Percentiles rank a stretch among this genome's conserved stretches.
These are phyloP conservation scores for Rostrohypoxylon terebratum DNA, from an alignment of 495 filamentous ascomycete genomes.

Conservation along the genomic window DNA sequence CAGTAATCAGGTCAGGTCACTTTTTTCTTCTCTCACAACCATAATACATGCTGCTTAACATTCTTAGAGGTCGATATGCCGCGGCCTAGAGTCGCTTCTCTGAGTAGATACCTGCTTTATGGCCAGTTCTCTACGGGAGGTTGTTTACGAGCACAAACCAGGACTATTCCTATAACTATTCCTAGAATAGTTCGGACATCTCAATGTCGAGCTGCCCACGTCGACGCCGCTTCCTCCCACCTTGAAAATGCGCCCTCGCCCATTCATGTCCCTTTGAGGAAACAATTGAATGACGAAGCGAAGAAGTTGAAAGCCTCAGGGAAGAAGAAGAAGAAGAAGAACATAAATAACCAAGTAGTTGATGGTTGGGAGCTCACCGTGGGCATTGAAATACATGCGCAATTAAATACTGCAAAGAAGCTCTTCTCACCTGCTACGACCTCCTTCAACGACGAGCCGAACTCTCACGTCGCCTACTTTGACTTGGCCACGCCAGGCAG, in stretches of 20 bases:
- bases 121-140: constrained; percentile 56
- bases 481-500: constrained; percentile 90
- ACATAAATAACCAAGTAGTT: constrained; percentile 63
- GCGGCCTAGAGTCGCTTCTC: constrained; percentile 49
- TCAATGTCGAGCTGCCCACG: constrained; percentile 36
- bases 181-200: constrained; percentile 14
- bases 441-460: constrained; percentile 75
- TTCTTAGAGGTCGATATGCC: constrained; percentile 45
- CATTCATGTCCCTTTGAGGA: constrained; percentile 68
- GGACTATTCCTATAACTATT: background rate
- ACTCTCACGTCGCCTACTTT: constrained; percentile 87
- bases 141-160: constrained; percentile 52
- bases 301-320: constrained; percentile 61
- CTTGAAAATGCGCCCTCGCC: constrained; percentile 25
- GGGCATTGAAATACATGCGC: constrained; percentile 97
- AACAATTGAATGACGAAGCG: constrained; percentile 79
- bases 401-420: constrained; percentile 86
- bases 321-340: constrained; percentile 54
- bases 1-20: too few relatives aligned
- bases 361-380: constrained; percentile 89
- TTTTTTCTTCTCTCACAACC: background rate
- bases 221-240: constrained; percentile 26
- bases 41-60: background rate
- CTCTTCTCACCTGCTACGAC: constrained; percentile 85
- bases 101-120: constrained; percentile 62